Evolutionary conservation across 352 stramenopile species (phyloP).

Genomic region (Halophytophthora polymorphica): DNA sequence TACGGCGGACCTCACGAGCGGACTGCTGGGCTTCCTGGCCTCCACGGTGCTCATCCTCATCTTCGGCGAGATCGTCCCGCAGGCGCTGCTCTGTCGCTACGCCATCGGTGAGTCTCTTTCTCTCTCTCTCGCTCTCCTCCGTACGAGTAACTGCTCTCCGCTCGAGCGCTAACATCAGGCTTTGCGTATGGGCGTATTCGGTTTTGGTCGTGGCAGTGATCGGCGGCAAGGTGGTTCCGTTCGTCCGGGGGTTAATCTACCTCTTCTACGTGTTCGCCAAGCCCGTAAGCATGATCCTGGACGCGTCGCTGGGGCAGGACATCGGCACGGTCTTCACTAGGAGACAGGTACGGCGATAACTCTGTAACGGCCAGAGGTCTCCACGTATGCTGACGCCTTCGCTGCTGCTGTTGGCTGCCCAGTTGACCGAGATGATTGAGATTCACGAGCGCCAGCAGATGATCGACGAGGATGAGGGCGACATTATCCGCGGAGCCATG

Average conservation of each 20-base stretch:
- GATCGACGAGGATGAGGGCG: constrained; percentile 92
- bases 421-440: constrained; percentile 95
- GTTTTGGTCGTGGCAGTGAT: constrained; percentile 35
- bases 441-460: constrained; percentile 94
- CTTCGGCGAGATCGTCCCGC: constrained; percentile 93
- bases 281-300: constrained; percentile 91
- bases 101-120: constrained; percentile 72
- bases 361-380: background rate
- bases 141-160: constrained; percentile 2
- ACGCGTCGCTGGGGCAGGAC: constrained; percentile 91
- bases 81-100: constrained; percentile 94
- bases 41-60: constrained; percentile 96
- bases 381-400: background rate
- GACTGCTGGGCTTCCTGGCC: constrained; percentile 89
- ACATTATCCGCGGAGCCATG: constrained; percentile 94
- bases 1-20: constrained; percentile 89
- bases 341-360: constrained; percentile 36
- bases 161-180: background rate
- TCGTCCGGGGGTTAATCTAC: constrained; percentile 92
- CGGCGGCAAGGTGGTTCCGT: constrained; percentile 71
- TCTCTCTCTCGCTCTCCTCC: constrained; percentile 6
- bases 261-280: constrained; percentile 94
- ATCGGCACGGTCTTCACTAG: constrained; percentile 95
- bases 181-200: constrained; percentile 1
- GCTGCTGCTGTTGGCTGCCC: constrained; percentile 9